A percentile compares a stretch with the other conserved stretches of the same genome.
These are phyloP conservation scores for Scleromitrula shiraiana DNA, from an alignment of 2,329 filamentous ascomycete species.

Conservation along the genomic window DNA sequence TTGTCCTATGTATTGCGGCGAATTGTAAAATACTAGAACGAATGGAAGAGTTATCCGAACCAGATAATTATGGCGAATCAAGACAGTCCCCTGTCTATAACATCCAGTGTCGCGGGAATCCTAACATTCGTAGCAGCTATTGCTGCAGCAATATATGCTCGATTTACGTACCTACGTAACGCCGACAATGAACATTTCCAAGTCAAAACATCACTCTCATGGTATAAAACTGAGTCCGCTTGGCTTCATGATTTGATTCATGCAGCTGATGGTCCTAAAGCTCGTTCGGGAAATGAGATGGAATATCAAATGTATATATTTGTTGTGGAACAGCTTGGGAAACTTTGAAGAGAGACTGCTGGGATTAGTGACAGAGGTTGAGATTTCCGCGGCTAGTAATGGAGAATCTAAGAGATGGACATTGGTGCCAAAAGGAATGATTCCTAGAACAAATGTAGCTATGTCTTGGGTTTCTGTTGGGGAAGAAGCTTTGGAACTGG, in stretches of 20 bases:
- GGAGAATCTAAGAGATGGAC: conserved; percentile 31
- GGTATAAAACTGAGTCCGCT: conserved; percentile 42
- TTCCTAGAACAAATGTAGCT: conserved; percentile 34
- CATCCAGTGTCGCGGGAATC: conserved; percentile 38
- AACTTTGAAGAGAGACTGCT: conserved; percentile 37
- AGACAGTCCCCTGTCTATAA: conserved; percentile 39
- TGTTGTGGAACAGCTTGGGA: conserved; percentile 39
- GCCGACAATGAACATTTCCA: conserved; percentile 41
- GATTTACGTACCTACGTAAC: conserved; percentile 38
- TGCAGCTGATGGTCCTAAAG: conserved; percentile 10
- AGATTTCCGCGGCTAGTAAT: conserved; percentile 23
- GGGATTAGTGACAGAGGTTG: conserved; percentile 38
- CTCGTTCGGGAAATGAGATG: conserved; percentile 20
- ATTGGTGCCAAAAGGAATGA: conserved; percentile 33
- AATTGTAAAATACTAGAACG: not conserved
- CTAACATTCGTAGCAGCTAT: conserved; percentile 42
- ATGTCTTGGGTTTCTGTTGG: conserved; percentile 39
- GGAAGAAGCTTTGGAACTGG: conserved; percentile 38
- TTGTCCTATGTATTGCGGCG: no score
- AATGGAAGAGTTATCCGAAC: not conserved
- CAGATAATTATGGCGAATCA: conserved; percentile 6
- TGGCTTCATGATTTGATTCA: conserved; percentile 38
- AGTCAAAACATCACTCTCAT: conserved; percentile 39
- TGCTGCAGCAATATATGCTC: conserved; percentile 36
- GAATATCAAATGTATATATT: conserved; percentile 41